These are phyloP conservation scores for Endotrypanum monterogeii DNA, from an alignment of 208 protist genomes.

Conservation along the genomic window DNA sequence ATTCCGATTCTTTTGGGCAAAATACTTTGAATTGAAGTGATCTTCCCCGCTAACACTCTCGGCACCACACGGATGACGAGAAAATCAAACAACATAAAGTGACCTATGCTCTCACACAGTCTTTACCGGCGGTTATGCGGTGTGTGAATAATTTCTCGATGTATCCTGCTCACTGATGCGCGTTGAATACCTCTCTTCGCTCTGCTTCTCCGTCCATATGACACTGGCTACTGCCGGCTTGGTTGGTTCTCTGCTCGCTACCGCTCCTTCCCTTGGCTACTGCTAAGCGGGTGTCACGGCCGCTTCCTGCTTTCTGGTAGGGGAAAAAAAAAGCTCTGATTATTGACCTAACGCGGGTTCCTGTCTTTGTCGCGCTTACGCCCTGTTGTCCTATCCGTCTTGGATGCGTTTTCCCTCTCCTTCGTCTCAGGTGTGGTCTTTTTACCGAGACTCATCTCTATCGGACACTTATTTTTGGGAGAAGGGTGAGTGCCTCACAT, in stretches of 20 bases:
- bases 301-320: too few relatives aligned
- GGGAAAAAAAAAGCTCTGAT: too few relatives aligned
- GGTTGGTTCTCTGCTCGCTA: neutral
- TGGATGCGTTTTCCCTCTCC: neutral
- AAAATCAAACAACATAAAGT: too few relatives aligned
- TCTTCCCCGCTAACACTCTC: neutral
- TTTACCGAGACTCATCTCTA: neutral
- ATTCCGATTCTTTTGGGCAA: neutral
- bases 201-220: neutral
- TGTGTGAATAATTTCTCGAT: conserved; percentile 1
- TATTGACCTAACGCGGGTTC: neutral
- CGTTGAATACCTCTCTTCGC: neutral
- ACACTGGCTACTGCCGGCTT: neutral
- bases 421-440: neutral
- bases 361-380: neutral
- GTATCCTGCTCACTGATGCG: neutral
- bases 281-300: too few relatives aligned
- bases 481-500: neutral
- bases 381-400: neutral
- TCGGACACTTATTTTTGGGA: neutral
- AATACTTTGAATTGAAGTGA: neutral
- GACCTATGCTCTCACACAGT: neutral
- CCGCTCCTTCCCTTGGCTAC: neutral
- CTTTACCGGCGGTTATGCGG: neutral
- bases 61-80: neutral